Conservation (phyloP, 495 filamentous ascomycete genomes). For the Alectoria sarmentosa region DNA sequence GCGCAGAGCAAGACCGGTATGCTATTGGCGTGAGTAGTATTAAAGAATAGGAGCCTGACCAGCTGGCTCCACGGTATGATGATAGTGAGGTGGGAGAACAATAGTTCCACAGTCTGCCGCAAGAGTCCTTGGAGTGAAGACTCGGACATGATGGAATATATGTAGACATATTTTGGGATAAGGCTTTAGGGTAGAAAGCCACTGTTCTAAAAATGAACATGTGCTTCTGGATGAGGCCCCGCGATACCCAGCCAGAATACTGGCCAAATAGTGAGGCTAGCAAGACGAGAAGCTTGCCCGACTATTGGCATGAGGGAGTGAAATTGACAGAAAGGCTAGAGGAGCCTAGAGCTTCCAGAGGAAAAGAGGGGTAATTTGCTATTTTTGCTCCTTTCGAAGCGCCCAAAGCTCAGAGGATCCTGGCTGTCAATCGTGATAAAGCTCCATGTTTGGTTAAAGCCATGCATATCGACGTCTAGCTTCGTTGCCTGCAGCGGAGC, state of each 20-base stretch:
- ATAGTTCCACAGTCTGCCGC: slow-evolving; percentile 28
- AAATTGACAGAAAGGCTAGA: background rate
- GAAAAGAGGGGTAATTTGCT: slow-evolving; percentile 19
- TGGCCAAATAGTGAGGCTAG: slow-evolving; percentile 5
- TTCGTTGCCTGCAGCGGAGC: background rate
- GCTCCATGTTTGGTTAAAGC: slow-evolving; percentile 4
- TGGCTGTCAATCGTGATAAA: slow-evolving; percentile 1
- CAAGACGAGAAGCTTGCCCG: background rate
- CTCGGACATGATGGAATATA: slow-evolving; percentile 26
- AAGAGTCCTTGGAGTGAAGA: slow-evolving; percentile 24
- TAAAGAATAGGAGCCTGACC: slow-evolving; percentile 28
- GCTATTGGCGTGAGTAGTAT: slow-evolving; percentile 25
- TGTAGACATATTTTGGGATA: slow-evolving; percentile 18
- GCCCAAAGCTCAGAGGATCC: slow-evolving; percentile 3
- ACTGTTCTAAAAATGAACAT: slow-evolving; percentile 27
- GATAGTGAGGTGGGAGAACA: slow-evolving; percentile 22
- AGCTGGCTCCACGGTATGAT: slow-evolving; percentile 26
- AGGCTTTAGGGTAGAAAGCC: slow-evolving; percentile 22
- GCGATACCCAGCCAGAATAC: slow-evolving; percentile 8
- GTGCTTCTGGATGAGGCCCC: slow-evolving; percentile 8
- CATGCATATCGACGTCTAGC: background rate
- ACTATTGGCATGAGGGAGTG: background rate
- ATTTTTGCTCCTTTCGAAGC: slow-evolving; percentile 8
- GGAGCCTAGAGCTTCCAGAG: background rate
- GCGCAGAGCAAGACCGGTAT: slow-evolving; percentile 27